phyloP scores from a whole-genome alignment of 495 filamentous ascomycete genomes.

The Penicillium ucsense region DNA sequence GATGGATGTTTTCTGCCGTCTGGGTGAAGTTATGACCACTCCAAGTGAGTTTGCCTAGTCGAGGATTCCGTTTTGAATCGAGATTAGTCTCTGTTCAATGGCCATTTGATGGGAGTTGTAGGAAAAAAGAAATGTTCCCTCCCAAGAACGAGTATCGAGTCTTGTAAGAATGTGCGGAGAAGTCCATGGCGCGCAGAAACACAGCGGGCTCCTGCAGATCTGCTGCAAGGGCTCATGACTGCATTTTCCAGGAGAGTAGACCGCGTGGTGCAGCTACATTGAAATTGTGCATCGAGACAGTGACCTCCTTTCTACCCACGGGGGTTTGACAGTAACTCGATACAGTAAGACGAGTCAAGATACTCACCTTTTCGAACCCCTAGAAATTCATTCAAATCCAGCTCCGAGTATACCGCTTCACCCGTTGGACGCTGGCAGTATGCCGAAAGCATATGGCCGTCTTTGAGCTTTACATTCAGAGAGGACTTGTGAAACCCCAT shows the following conservation, averaged over 20 bases:
- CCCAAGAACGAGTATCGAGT: too few relatives aligned
- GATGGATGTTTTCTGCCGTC: slow-evolving; percentile 6
- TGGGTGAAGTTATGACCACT: slow-evolving; percentile 9
- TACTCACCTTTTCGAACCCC: slow-evolving; percentile 14
- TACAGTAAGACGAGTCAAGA: neutral
- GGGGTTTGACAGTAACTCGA: too few relatives aligned
- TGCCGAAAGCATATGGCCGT: slow-evolving; percentile 13
- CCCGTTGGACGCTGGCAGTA: slow-evolving; percentile 14
- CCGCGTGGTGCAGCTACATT: too few relatives aligned
- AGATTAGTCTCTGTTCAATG: neutral
- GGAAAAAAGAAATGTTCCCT: too few relatives aligned
- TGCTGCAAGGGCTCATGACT: too few relatives aligned
- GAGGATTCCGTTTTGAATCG: neutral
- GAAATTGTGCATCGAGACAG: too few relatives aligned
- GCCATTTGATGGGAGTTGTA: too few relatives aligned
- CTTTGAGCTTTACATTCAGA: slow-evolving; percentile 14
- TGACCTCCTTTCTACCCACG: too few relatives aligned
- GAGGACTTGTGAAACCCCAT: slow-evolving; percentile 22
- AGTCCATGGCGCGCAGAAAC: too few relatives aligned
- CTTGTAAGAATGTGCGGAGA: too few relatives aligned
- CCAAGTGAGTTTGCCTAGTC: slow-evolving; percentile 15
- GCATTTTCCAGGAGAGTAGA: too few relatives aligned
- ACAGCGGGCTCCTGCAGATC: too few relatives aligned
- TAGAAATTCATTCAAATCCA: slow-evolving; percentile 14
- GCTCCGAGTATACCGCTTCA: slow-evolving; percentile 14